These are phyloP conservation scores for Pythium oligandrum DNA, from an alignment of 352 stramenopile species.

Conservation along the genomic window DNA sequence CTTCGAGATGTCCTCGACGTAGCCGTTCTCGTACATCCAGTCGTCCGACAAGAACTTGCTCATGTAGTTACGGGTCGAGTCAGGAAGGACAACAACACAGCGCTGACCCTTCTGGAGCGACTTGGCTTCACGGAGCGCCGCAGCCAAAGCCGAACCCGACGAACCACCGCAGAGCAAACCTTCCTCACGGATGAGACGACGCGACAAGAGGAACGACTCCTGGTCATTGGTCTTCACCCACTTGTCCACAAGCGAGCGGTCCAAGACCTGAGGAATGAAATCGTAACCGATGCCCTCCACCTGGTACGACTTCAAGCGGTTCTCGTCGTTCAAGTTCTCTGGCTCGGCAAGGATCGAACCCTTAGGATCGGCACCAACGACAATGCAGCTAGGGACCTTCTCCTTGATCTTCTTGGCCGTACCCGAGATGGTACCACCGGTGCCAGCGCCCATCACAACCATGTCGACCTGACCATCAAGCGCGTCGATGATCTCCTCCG, in stretches of 20 bases:
- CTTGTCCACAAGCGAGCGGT: constrained; percentile 90
- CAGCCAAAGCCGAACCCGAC: constrained; percentile 86
- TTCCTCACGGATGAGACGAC: constrained; percentile 93
- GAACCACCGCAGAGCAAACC: constrained; percentile 94
- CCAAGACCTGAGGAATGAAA: constrained; percentile 95
- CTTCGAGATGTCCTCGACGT: constrained; percentile 74
- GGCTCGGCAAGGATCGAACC: constrained; percentile 93
- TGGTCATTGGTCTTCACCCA: constrained; percentile 95
- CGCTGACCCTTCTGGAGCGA: constrained; percentile 84
- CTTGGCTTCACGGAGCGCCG: constrained; percentile 84
- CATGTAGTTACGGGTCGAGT: constrained; percentile 98
- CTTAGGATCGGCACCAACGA: constrained; percentile 88
- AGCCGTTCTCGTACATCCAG: constrained; percentile 90
- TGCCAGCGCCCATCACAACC: constrained; percentile 93
- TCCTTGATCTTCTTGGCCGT: constrained; percentile 93
- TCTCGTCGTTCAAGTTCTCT: constrained; percentile 91
- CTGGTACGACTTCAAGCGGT: constrained; percentile 88
- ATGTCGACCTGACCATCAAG: constrained; percentile 93
- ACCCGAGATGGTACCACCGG: constrained; percentile 94
- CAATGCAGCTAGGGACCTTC: constrained; percentile 75
- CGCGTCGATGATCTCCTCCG: constrained; percentile 93
- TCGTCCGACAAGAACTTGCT: constrained; percentile 96
- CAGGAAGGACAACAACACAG: constrained; percentile 93
- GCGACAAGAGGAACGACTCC: constrained; percentile 92
- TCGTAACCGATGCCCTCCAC: constrained; percentile 97